Conservation (phyloP, 148 eudicot species). For the Hydrangea macrophylla region DNA sequence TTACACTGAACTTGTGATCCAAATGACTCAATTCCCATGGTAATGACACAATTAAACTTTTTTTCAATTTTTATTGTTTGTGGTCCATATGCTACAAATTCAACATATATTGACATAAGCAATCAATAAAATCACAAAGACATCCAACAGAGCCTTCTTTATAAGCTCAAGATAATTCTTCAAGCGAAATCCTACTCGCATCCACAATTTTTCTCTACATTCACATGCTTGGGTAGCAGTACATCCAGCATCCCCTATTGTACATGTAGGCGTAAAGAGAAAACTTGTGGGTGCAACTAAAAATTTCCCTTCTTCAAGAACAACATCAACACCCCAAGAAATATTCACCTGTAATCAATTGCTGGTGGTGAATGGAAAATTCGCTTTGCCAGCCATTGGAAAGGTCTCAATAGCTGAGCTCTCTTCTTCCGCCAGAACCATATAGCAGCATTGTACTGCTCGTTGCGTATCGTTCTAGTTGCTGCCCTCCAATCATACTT, state of each 20-base stretch:
- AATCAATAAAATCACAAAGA: conserved; percentile 2
- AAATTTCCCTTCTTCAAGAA: conserved; percentile 1
- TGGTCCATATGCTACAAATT: conserved; percentile 7
- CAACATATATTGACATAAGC: background rate
- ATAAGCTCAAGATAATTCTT: background rate
- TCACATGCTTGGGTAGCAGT: too few species aligned
- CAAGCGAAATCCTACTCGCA: too few species aligned
- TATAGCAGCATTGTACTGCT: conserved; percentile 78
- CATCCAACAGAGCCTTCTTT: background rate
- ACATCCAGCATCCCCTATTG: too few species aligned
- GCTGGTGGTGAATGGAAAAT: conserved; percentile 45
- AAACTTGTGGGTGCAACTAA: too few species aligned
- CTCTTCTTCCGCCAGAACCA: conserved; percentile 91
- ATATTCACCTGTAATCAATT: conserved; percentile 37
- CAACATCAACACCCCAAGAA: background rate
- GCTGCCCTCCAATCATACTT: conserved; percentile 95
- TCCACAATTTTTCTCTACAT: too few species aligned
- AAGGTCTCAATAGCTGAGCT: conserved; percentile 53
- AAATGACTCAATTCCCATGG: background rate
- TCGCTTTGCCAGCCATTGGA: conserved; percentile 56
- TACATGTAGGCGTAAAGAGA: too few species aligned
- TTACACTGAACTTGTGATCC: background rate
- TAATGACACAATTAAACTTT: background rate
- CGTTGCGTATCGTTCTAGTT: conserved; percentile 61
- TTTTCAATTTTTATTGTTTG: background rate